phyloP scores from a whole-genome alignment of 257 asterid species.

The Penstemon barbatus region DNA sequence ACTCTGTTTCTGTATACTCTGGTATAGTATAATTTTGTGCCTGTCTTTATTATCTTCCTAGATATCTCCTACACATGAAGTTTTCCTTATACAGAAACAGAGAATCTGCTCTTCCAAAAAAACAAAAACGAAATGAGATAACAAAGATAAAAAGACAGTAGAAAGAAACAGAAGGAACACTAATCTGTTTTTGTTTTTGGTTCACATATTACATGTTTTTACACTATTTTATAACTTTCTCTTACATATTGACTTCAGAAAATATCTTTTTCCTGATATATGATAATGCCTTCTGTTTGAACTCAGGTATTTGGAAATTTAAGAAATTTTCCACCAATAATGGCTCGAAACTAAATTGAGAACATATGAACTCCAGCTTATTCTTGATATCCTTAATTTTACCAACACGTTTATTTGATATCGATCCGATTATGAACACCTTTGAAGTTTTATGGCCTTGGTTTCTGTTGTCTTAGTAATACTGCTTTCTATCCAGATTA shows the following conservation, averaged over 20 bases:
- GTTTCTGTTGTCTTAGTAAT: background rate
- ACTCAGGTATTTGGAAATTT: background rate
- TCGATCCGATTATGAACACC: background rate
- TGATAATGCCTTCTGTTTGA: background rate
- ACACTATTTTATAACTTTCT: background rate
- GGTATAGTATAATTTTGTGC: too few relatives aligned
- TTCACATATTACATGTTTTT: background rate
- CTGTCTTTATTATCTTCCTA: background rate
- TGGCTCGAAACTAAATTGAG: background rate
- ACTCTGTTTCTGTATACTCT: background rate
- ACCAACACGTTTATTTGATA: background rate
- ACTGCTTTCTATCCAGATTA: background rate
- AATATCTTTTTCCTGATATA: background rate
- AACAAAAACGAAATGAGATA: too few relatives aligned
- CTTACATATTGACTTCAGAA: constrained; percentile 1
- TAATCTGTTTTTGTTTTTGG: background rate
- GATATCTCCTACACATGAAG: background rate
- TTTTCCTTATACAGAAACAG: background rate
- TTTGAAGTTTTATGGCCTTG: background rate
- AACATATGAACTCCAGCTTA: constrained; percentile 1
- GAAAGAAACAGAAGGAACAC: background rate
- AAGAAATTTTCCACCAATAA: background rate
- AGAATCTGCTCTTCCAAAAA: background rate
- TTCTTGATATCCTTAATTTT: background rate
- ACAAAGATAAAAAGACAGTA: background rate